phyloP scores from a whole-genome alignment of 2,329 filamentous ascomycete species.

The Fusarium nelsonii region DNA sequence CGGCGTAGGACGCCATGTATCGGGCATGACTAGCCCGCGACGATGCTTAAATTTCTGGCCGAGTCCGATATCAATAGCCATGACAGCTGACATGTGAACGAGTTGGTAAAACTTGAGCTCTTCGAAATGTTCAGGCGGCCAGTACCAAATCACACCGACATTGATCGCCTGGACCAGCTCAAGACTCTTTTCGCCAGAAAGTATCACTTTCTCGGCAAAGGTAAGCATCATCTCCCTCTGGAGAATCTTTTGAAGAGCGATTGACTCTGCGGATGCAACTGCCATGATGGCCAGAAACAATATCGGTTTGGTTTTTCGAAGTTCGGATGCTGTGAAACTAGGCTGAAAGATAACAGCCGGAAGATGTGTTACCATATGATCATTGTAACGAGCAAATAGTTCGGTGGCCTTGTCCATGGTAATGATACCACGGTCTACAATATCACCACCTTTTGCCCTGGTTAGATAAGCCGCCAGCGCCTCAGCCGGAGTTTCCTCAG shows the following conservation, averaged over 20 bases:
- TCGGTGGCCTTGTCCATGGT: conserved; percentile 66
- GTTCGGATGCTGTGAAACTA: conserved; percentile 64
- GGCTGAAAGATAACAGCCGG: conserved; percentile 72
- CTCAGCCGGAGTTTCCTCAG: conserved; percentile 34
- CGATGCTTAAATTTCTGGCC: conserved; percentile 58
- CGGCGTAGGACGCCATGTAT: conserved; percentile 55
- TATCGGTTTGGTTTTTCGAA: conserved; percentile 70
- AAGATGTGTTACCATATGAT: conserved; percentile 70
- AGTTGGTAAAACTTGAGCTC: conserved; percentile 92
- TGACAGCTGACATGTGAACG: conserved; percentile 82
- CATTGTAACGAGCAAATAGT: conserved; percentile 70
- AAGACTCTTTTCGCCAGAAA: conserved; percentile 82
- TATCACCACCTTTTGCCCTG: conserved; percentile 57
- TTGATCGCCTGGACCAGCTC: conserved; percentile 85
- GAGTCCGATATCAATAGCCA: conserved; percentile 87
- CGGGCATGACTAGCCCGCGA: conserved; percentile 38
- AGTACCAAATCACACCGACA: conserved; percentile 85
- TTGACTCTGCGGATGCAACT: conserved; percentile 70
- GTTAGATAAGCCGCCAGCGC: conserved; percentile 41
- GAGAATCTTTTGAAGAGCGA: conserved; percentile 69
- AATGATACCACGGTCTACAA: conserved; percentile 71
- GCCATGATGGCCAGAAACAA: conserved; percentile 80
- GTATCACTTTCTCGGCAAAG: conserved; percentile 79
- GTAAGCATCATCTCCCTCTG: conserved; percentile 77
- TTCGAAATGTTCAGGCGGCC: conserved; percentile 84